Evolutionary conservation across 176 grass and related monocot species (phyloP).

Genomic region (Lolium rigidum): DNA sequence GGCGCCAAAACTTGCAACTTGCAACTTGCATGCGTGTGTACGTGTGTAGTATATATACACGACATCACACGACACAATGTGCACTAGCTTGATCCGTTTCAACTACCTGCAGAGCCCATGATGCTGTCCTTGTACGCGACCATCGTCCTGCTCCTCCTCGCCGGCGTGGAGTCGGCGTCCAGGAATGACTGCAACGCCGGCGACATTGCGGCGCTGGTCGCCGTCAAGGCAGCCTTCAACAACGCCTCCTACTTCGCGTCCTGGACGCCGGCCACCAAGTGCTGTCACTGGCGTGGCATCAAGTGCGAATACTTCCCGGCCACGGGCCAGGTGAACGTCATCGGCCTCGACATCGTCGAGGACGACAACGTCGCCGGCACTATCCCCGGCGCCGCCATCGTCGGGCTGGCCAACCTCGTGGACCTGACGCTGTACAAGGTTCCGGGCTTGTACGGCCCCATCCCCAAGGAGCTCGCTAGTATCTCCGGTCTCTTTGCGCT

Average conservation of each 20-base stretch:
- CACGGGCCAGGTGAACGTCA: neutral
- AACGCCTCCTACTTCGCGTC: slow-evolving; percentile 6
- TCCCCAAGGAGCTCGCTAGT: neutral
- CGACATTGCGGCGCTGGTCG: neutral
- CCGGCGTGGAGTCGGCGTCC: neutral
- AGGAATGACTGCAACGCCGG: neutral
- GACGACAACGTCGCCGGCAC: neutral
- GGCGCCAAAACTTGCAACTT: neutral
- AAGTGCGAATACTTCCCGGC: neutral
- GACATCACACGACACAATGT: neutral
- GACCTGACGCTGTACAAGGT: neutral
- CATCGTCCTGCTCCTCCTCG: neutral
- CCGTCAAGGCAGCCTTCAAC: slow-evolving; percentile 6
- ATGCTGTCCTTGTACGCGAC: neutral
- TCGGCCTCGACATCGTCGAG: neutral
- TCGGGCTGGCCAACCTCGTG: neutral
- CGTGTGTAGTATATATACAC: neutral
- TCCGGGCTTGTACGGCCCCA: neutral
- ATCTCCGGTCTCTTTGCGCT: neutral
- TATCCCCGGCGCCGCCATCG: neutral
- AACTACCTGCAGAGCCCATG: neutral
- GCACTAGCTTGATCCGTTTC: neutral
- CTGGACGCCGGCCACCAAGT: neutral
- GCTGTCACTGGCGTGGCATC: neutral
- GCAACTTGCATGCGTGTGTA: neutral